Evolutionary conservation across 345 rosid species (phyloP).

Genomic region (Bruguiera parviflora): DNA sequence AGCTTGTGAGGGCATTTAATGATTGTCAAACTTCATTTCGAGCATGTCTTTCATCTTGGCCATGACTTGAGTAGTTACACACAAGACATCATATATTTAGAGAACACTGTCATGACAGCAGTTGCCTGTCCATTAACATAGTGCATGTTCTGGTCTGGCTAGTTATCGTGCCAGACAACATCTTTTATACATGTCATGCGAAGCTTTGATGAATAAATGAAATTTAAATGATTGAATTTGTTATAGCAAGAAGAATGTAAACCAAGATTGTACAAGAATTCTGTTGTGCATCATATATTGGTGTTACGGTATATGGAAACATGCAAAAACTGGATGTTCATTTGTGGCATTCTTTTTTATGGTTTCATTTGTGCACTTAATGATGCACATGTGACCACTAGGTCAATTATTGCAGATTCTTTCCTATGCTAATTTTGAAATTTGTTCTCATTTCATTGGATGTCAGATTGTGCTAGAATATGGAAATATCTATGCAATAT

Average conservation of each 20-base stretch:
- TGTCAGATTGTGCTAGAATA: constrained; percentile 51
- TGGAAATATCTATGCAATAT: constrained; percentile 47
- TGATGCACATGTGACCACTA: no score
- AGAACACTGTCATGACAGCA: neutral
- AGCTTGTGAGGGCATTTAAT: no score
- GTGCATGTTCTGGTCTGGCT: neutral
- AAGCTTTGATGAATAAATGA: no score
- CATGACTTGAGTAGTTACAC: no score
- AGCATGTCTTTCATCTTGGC: no score
- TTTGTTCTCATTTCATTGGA: constrained; percentile 16
- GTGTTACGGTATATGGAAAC: neutral
- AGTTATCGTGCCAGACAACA: no score
- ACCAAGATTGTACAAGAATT: no score
- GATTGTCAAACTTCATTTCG: no score
- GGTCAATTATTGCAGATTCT: neutral
- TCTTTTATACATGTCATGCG: no score
- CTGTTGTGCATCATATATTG: no score
- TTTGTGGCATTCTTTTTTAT: neutral
- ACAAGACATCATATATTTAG: neutral
- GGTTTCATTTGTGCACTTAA: neutral
- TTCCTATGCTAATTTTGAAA: neutral
- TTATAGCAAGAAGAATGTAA: no score
- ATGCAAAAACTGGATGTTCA: neutral
- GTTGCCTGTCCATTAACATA: neutral
- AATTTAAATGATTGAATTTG: no score